Percentiles rank a stretch among this genome's conserved stretches.
phyloP scores from a whole-genome alignment of 768 basidiomycete species.

The Hydnum rufescens region DNA sequence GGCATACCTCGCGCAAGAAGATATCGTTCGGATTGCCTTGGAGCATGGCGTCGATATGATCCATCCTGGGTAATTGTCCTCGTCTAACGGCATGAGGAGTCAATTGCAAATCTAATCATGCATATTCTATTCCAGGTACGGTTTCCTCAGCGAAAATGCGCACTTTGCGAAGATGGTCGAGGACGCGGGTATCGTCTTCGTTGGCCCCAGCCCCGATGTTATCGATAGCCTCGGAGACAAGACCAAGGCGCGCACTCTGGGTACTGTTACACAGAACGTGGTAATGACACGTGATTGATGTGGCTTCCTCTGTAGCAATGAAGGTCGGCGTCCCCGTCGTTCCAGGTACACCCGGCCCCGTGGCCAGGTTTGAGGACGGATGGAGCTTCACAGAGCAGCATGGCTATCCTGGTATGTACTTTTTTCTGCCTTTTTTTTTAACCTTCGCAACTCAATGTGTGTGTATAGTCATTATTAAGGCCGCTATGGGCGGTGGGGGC shows the following conservation, averaged over 20 bases:
- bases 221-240: conserved; percentile 98
- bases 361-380: conserved; percentile 58
- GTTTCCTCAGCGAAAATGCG: conserved; percentile 95
- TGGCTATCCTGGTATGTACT: conserved; percentile 67
- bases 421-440: background rate
- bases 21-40: conserved; percentile 88
- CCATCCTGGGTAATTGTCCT: conserved; percentile 63
- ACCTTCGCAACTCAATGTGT: conserved; percentile 2
- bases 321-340: conserved; percentile 88
- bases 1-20: conserved; percentile 93
- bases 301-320: conserved; percentile 41
- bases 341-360: conserved; percentile 93
- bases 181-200: conserved; percentile 89
- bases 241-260: conserved; percentile 85
- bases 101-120: too few relatives aligned
- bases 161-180: conserved; percentile 95
- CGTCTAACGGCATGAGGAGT: too few relatives aligned
- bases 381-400: conserved; percentile 83
- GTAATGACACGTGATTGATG: too few relatives aligned
- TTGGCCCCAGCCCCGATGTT: conserved; percentile 87
- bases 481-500: conserved; percentile 98
- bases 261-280: conserved; percentile 16
- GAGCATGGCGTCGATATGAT: conserved; percentile 99
- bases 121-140: conserved; percentile 48
- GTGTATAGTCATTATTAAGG: conserved; percentile 84